Evolutionary conservation across 176 grass and related monocot genomes (phyloP).

Genomic region (Bolboschoenus planiculmis): DNA sequence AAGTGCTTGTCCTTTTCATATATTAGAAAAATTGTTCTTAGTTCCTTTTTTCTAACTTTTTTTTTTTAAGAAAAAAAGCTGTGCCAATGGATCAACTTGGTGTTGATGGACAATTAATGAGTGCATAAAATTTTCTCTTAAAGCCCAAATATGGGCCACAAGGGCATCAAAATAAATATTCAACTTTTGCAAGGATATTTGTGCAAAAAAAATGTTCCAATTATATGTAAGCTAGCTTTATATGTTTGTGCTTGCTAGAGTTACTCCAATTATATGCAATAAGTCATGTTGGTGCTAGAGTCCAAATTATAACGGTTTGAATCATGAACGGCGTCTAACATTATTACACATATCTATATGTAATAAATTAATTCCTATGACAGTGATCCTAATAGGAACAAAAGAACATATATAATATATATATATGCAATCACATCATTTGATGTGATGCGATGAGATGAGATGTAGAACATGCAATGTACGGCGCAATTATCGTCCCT

Average conservation of each 20-base stretch:
- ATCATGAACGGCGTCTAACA: neutral
- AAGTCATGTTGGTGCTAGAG: neutral
- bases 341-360: no score
- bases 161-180: neutral
- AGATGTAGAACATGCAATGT: no score
- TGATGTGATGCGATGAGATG: neutral
- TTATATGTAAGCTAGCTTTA: neutral
- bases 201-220: neutral
- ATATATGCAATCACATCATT: conserved; percentile 5
- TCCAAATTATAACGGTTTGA: neutral
- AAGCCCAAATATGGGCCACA: neutral
- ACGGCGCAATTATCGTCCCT: no score
- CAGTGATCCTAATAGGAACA: neutral
- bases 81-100: neutral
- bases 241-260: neutral
- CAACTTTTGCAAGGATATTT: neutral
- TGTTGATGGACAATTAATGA: neutral
- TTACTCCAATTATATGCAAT: neutral
- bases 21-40: neutral
- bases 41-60: neutral
- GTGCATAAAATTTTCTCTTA: neutral
- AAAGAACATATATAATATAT: no score
- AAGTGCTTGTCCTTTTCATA: conserved; percentile 8
- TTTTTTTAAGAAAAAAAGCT: neutral
- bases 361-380: neutral